Base-by-base conservation (phyloP, 2,329 filamentous ascomycete genomes). In the Diaporthe helianthi region DNA sequence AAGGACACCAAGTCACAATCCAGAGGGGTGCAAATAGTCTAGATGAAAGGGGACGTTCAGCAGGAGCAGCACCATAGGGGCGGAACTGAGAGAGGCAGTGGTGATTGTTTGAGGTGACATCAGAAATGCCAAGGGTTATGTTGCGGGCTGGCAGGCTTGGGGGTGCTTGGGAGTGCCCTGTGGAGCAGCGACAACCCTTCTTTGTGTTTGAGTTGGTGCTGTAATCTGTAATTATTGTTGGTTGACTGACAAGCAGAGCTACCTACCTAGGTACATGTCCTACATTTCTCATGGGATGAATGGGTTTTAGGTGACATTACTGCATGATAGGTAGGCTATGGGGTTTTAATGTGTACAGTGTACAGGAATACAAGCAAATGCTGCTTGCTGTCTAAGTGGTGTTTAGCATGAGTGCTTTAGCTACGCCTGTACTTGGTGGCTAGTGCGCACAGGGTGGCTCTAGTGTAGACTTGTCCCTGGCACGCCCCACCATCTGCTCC, bases 41-140 rank as follows among this genome's bases (percentile, higher is more conserved):
- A 58, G 22, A 47, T 63, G 58, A 49, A 63, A 49, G 58, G 58
- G 58, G 44, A 29, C 19, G 44, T 7, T 22, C 44, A 29, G 44
- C 49, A 61, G 29, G 44, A 63, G 44, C 44, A 36, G 58, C n/a
- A 33, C 44, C 13, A 49, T 49, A 29, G 38, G 58, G 58, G 41
- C n/a, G 41, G 44, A 47, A 61, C 36, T 29, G 5, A 49, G 44
- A 17, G 41, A 61, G n/a, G n/a, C n/a, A n/a, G 44, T 63, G 58
- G 13, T 63, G 29, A 63, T 47, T 63, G 58, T 63, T 63, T 63
- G 58, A 49, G 44, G 58, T 63, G 58, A 63, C 58, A 63, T 63
- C 58, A 63, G 58, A 63, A 63, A 63, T 29, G 29, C 41, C 58
- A 31, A 63, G 58, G 58, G 41, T 63, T 36, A 58, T 58, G 41